Conservation (phyloP, 2,329 filamentous ascomycete genomes). For the Colletotrichum somersetense region DNA sequence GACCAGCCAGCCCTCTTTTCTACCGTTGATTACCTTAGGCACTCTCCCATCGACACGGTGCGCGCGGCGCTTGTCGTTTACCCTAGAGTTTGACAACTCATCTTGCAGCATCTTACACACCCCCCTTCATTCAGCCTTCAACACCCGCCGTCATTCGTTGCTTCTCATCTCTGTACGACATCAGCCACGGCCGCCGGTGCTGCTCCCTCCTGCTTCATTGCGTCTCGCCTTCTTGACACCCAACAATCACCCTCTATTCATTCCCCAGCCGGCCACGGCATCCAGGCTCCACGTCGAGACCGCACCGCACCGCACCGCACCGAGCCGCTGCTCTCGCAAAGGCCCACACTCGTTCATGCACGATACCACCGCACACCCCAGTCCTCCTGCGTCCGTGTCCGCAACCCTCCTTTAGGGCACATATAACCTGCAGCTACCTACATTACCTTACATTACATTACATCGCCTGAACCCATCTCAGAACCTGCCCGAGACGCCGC, state of each 20-base stretch:
- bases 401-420: conserved; percentile 50
- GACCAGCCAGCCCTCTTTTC: not conserved
- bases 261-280: conserved; percentile 16
- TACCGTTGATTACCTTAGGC: not conserved
- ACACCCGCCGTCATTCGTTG: conserved; percentile 34
- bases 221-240: conserved; percentile 13
- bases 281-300: conserved; percentile 29
- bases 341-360: conserved; percentile 53
- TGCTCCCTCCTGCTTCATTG: conserved; percentile 4
- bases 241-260: conserved; percentile 21
- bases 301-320: conserved; percentile 32
- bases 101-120: conserved; percentile 41
- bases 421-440: conserved; percentile 44
- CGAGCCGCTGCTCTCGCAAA: conserved; percentile 21
- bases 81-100: conserved; percentile 42
- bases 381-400: conserved; percentile 42
- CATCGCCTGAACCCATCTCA: conserved; percentile 31
- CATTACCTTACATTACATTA: conserved; percentile 40
- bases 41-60: conserved; percentile 21
- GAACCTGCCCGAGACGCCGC: conserved; percentile 20
- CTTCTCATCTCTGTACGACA: conserved; percentile 22
- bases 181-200: conserved; percentile 16
- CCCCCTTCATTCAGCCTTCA: conserved; percentile 19
- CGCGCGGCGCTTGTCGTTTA: conserved; percentile 29
- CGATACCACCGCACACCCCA: conserved; percentile 44